phyloP scores from a whole-genome alignment of 257 asterid species.

The Rehmannia glutinosa region DNA sequence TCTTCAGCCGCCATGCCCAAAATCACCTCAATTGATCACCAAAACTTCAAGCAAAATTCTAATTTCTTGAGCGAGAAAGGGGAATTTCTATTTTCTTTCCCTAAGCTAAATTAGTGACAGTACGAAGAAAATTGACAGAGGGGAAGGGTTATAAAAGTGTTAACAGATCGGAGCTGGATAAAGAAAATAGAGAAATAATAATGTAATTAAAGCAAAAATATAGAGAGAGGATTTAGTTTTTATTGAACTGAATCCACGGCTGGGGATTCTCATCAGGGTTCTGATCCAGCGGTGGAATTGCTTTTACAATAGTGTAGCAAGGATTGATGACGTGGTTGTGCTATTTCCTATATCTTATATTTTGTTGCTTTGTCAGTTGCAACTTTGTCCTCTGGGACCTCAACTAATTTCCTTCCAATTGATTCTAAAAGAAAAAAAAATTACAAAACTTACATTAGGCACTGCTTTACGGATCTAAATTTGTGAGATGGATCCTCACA shows the following conservation, averaged over 20 bases:
- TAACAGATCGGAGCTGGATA: constrained; percentile 31
- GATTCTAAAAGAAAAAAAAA: no score
- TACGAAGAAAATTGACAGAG: not conserved
- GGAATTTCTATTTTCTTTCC: no score
- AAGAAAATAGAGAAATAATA: not conserved
- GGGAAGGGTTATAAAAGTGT: constrained; percentile 51
- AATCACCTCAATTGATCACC: not conserved
- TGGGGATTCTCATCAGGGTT: constrained; percentile 22
- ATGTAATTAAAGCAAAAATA: not conserved
- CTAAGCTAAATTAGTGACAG: no score
- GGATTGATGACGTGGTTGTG: constrained; percentile 69
- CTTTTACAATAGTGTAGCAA: not conserved
- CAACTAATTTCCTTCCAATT: not conserved
- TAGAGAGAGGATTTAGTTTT: constrained; percentile 4
- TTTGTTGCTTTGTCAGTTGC: not conserved
- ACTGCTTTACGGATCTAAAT: no score
- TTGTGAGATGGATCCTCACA: no score
- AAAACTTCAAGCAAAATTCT: not conserved
- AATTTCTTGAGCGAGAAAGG: not conserved
- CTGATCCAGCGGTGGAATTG: constrained; percentile 28
- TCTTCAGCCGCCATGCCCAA: constrained; percentile 52
- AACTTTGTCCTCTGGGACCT: not conserved
- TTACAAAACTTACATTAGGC: no score
- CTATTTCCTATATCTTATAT: constrained; percentile 18
- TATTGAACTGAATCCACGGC: constrained; percentile 46